Evolutionary conservation across 345 rosid genomes (phyloP).

Genomic region (Orychophragmus violaceus): DNA sequence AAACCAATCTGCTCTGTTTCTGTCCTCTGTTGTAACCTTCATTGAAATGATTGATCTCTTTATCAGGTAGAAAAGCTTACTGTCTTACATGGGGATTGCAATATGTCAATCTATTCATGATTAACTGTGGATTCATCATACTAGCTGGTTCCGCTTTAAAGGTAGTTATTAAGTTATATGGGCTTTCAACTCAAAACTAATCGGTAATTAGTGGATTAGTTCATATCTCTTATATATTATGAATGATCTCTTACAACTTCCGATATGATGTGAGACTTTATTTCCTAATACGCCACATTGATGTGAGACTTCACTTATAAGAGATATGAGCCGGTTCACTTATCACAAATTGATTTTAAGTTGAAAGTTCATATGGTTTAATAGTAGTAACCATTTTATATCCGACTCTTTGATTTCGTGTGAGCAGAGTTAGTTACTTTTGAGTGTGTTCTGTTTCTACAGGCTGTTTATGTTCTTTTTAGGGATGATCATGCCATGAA

Average conservation of each 20-base stretch:
- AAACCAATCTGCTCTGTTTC: background rate
- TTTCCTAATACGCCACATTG: too few relatives aligned
- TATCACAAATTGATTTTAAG: too few relatives aligned
- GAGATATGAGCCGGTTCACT: too few relatives aligned
- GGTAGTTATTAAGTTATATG: too few relatives aligned
- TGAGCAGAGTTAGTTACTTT: slow-evolving; percentile 2
- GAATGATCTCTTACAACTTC: too few relatives aligned
- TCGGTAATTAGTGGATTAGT: too few relatives aligned
- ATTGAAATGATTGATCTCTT: background rate
- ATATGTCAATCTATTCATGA: slow-evolving; percentile 78
- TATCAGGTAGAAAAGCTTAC: slow-evolving; percentile 62
- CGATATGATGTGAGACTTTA: too few relatives aligned
- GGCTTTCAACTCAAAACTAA: too few relatives aligned
- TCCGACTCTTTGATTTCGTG: background rate
- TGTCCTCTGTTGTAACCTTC: background rate
- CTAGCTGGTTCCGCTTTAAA: slow-evolving; percentile 75
- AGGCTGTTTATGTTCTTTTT: slow-evolving; percentile 53
- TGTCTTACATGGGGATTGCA: slow-evolving; percentile 63
- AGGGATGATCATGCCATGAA: slow-evolving; percentile 43
- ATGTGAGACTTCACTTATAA: too few relatives aligned
- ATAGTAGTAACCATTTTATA: background rate
- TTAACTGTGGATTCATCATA: slow-evolving; percentile 69
- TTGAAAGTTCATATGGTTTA: too few relatives aligned
- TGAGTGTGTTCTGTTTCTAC: slow-evolving; percentile 7
- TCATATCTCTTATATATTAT: too few relatives aligned